phyloP scores from a whole-genome alignment of 2,329 filamentous ascomycete genomes.

The Coleophoma cylindrospora region DNA sequence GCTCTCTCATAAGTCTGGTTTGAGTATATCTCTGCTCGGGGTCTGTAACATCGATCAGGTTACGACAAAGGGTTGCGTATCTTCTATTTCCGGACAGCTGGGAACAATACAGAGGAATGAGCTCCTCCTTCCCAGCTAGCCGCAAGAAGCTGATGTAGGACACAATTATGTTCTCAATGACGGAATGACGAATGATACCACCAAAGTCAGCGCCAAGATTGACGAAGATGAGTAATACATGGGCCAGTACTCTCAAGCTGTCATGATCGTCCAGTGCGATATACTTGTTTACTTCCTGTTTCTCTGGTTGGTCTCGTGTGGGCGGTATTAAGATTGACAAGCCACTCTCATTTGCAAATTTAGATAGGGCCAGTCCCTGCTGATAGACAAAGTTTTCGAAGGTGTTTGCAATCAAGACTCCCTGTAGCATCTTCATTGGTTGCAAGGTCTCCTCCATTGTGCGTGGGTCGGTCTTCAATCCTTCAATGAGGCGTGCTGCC shows the following conservation, averaged over 20 bases:
- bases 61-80: constrained; percentile 68
- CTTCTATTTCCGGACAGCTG: constrained; percentile 61
- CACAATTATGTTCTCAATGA: constrained; percentile 67
- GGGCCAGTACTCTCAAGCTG: constrained; percentile 63
- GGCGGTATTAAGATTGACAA: constrained; percentile 39
- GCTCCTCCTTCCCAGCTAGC: constrained; percentile 64
- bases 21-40: constrained; percentile 59
- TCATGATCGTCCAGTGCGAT: constrained; percentile 54
- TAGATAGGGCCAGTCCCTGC: constrained; percentile 49
- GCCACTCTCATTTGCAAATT: constrained; percentile 37
- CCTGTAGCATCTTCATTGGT: constrained; percentile 72
- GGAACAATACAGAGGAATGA: constrained; percentile 85
- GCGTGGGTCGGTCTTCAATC: constrained; percentile 49
- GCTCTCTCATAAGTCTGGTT: constrained; percentile 69
- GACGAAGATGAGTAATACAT: constrained; percentile 66
- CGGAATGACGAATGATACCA: constrained; percentile 29
- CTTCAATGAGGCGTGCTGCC: constrained; percentile 53
- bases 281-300: constrained; percentile 38
- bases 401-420: constrained; percentile 64
- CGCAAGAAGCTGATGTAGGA: constrained; percentile 79
- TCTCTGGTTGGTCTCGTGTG: constrained; percentile 28
- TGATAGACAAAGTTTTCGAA: constrained; percentile 52
- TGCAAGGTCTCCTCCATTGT: constrained; percentile 54
- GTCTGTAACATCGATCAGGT: constrained; percentile 69
- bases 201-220: constrained; percentile 46